Evolutionary conservation across 169 alveolate species (phyloP), one percentile per base, ranked within the genome.

Genomic region (Haemoproteus tartakovskyi): DNA sequence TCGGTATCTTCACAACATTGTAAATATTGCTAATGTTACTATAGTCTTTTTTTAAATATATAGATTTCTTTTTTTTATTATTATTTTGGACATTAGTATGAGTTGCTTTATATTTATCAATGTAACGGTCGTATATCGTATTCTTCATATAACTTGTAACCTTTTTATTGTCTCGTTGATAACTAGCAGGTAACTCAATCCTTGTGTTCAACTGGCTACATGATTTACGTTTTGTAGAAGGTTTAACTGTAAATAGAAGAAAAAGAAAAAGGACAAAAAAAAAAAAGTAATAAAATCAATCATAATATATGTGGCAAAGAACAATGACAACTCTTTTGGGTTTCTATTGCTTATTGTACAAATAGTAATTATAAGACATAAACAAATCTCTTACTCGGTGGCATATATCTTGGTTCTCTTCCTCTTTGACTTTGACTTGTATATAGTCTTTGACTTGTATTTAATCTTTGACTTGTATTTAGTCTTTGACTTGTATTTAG

Each of bases 21-120:
- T 67, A 67, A n/a, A 67, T 67, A 48, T 67, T 67, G 37, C 82
- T 67, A 50, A 67, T 67, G 19, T 67, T 67, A 43, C 82, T 67
- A 9, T 67, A 67, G 54, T 67, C 56, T 11, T 47, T 56, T 54
- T 56, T 67, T 52, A 67, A 54, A 47, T 67, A 67, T 16, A 54
- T 67, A 16, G 82, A 67, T 67, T n/a, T n/a, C n/a, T 67, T 67
- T 30, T 67, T 67, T 51, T 67, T 67, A 16, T 41, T 67, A 21
- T 40, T 70, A 36, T 41, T 67, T 30, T 67, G 82, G 24, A 18
- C 43, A 45, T 3, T 38, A 36, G 27, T 67, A 46, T 67, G 60
- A 54, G 40, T 67, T 60, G 51, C 74, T 27, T 54, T 67, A 46
- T 67, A 67, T 60, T 67, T 67, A 19, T 29, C 57, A 29, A 67